A percentile compares a stretch with the other conserved stretches of the same genome.
Conservation (phyloP, 352 stramenopile genomes). For the Pilasporangium apinafurcum region DNA sequence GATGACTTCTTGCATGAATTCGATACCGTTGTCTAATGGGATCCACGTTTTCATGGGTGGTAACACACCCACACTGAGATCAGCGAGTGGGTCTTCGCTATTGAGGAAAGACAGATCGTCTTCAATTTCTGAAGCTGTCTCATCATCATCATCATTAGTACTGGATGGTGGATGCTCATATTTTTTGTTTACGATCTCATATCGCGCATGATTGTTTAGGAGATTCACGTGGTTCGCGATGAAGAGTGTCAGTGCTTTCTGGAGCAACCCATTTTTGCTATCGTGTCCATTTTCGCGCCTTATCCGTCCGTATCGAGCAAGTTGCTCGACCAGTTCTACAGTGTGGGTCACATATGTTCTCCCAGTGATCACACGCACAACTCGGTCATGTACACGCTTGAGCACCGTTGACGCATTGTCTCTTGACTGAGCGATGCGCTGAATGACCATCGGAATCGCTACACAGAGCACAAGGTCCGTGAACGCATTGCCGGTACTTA, state of each 20-base stretch:
- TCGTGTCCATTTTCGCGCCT: too few species aligned
- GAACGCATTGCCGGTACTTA: constrained; percentile 31
- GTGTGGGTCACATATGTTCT: constrained; percentile 13
- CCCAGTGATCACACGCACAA: constrained; percentile 10
- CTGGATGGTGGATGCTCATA: constrained; percentile 33
- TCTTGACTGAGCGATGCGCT: constrained; percentile 23
- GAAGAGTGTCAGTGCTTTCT: constrained; percentile 41
- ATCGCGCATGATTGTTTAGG: constrained; percentile 21
- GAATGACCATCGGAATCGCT: constrained; percentile 38
- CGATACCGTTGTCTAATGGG: constrained; percentile 12
- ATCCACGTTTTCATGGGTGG: constrained; percentile 15
- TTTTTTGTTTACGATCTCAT: too few species aligned
- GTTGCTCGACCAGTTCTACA: constrained; percentile 32
- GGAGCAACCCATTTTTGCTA: constrained; percentile 32
- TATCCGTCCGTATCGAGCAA: constrained; percentile 26
- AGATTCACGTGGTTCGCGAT: constrained; percentile 27
- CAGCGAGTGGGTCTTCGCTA: not conserved
- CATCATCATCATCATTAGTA: constrained; percentile 8
- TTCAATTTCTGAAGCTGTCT: too few species aligned
- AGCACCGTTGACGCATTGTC: too few species aligned
- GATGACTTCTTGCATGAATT: constrained; percentile 21
- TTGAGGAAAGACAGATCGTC: too few species aligned
- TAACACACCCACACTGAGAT: constrained; percentile 4
- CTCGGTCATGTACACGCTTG: too few species aligned
- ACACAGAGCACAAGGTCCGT: constrained; percentile 44